A percentile compares a stretch with the other conserved stretches of the same genome.
phyloP scores from a whole-genome alignment of 495 filamentous ascomycete genomes.

The Darksidea phi region DNA sequence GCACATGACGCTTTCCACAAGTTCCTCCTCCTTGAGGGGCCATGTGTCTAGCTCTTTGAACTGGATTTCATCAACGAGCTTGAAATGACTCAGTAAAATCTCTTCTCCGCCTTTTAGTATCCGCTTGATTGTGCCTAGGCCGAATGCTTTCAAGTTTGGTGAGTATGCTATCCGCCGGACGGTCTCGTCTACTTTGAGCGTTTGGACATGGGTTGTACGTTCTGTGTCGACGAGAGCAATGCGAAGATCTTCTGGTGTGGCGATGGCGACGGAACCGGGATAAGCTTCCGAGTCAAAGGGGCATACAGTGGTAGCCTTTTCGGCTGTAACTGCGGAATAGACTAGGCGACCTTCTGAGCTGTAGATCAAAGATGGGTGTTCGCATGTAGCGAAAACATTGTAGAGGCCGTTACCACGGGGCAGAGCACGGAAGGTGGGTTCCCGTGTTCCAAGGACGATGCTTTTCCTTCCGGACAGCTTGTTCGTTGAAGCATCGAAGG shows the following conservation, averaged over 20 bases:
- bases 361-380: constrained; percentile 91
- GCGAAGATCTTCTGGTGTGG: constrained; percentile 71
- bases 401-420: constrained; percentile 62
- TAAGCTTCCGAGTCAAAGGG: constrained; percentile 79
- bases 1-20: constrained; percentile 81
- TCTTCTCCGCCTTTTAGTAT: constrained; percentile 57
- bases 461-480: constrained; percentile 70
- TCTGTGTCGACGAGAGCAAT: constrained; percentile 81
- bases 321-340: constrained; percentile 93
- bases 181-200: constrained; percentile 74
- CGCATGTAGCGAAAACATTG: constrained; percentile 90
- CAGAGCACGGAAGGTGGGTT: constrained; percentile 75
- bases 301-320: constrained; percentile 76
- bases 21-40: constrained; percentile 60
- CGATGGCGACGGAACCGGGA: constrained; percentile 75
- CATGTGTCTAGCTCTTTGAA: constrained; percentile 45
- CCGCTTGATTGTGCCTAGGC: constrained; percentile 77
- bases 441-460: constrained; percentile 80
- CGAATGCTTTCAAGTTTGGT: constrained; percentile 73
- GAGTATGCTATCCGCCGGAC: constrained; percentile 88
- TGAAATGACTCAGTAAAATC: constrained; percentile 58
- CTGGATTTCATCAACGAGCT: constrained; percentile 50
- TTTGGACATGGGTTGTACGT: constrained; percentile 80
- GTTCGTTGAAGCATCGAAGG: constrained; percentile 58
- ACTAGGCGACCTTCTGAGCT: constrained; percentile 81